Conservation (phyloP, 75 land plant species). For the Sequoia sempervirens region DNA sequence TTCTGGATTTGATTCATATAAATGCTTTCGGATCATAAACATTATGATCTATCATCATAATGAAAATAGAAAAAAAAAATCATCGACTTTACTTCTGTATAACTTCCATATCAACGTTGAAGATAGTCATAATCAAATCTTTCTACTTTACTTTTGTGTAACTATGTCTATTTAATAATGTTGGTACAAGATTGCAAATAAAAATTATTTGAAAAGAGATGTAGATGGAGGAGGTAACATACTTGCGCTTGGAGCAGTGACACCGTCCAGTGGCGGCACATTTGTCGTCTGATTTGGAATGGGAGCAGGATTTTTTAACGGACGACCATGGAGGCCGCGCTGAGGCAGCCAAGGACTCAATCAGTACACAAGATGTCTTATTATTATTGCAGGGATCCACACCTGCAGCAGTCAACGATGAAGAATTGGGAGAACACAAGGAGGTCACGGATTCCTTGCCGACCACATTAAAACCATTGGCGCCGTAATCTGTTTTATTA, state of each 20-base stretch:
- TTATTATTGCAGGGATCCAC: not conserved
- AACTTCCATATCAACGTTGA: too few relatives aligned
- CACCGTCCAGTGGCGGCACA: constrained; percentile 35
- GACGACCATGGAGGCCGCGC: constrained; percentile 18
- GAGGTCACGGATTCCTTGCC: constrained; percentile 8
- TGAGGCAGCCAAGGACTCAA: not conserved
- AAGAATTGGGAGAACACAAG: constrained; percentile 21
- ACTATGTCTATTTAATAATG: not conserved
- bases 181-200: not conserved
- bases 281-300: constrained; percentile 7
- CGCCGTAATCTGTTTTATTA: not conserved
- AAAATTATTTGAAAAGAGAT: not conserved
- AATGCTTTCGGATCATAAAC: too few relatives aligned
- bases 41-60: too few relatives aligned
- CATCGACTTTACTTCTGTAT: too few relatives aligned
- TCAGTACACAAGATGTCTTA: not conserved
- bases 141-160: not conserved
- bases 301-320: not conserved
- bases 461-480: not conserved
- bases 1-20: too few relatives aligned
- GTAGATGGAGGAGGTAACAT: not conserved
- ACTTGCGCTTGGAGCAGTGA: constrained; percentile 88
- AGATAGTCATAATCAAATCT: too few relatives aligned
- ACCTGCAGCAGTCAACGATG: not conserved
- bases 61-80: too few relatives aligned